Evolutionary conservation across 2,329 filamentous ascomycete species (phyloP).

Genomic region (Ploettnerulaceae sp.): DNA sequence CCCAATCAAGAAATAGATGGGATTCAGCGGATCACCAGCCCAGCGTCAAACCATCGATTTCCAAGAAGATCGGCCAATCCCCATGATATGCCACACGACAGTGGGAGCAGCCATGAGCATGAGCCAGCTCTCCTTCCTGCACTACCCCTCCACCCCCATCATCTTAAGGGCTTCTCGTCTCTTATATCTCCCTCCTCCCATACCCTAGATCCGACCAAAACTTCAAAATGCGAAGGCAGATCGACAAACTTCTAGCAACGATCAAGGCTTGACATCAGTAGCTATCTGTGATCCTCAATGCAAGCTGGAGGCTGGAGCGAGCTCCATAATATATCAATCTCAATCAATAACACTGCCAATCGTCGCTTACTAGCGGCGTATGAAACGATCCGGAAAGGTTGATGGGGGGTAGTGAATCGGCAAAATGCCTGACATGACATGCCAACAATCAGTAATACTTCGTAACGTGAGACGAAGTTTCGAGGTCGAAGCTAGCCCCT

Average conservation of each 20-base stretch:
- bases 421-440: slow-evolving; percentile 6
- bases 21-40: neutral
- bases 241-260: neutral
- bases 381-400: no score
- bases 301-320: slow-evolving; percentile 6
- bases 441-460: slow-evolving; percentile 3
- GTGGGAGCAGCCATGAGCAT: slow-evolving; percentile 5
- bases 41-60: neutral
- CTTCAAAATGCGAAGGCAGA: slow-evolving; percentile 1
- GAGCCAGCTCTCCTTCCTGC: slow-evolving; percentile 1
- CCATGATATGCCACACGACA: slow-evolving; percentile 5
- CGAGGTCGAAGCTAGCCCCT: neutral
- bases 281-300: slow-evolving; percentile 6
- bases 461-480: neutral
- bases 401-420: neutral
- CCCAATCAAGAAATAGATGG: slow-evolving; percentile 5
- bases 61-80: slow-evolving; percentile 5
- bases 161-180: neutral
- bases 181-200: neutral
- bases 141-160: neutral
- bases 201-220: neutral
- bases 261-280: slow-evolving; percentile 3
- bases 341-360: neutral
- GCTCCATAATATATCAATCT: slow-evolving; percentile 5
- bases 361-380: no score